Conservation (phyloP, 1,284 basidiomycete genomes). For the Cryptococcus jaspeensis region DNA sequence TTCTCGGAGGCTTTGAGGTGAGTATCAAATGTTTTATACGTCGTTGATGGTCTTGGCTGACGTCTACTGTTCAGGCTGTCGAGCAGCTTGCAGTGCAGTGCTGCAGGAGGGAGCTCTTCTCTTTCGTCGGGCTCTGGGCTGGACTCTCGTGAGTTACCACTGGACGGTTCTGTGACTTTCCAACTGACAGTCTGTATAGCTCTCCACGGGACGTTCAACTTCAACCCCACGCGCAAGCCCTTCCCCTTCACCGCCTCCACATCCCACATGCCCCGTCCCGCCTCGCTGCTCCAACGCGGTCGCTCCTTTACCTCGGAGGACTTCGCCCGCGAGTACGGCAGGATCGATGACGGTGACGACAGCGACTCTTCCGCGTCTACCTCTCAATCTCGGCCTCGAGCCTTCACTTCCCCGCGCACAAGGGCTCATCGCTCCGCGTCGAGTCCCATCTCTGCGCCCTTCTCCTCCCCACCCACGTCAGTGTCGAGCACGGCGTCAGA, state of each 20-base stretch:
- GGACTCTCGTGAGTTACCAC: too few species aligned
- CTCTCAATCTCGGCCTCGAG: not conserved
- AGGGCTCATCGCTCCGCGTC: slow-evolving; percentile 19
- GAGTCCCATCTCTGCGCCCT: slow-evolving; percentile 12
- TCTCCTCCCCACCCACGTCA: slow-evolving; percentile 19
- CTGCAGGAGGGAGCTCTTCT: not conserved
- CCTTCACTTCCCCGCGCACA: slow-evolving; percentile 2
- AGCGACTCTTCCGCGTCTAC: not conserved
- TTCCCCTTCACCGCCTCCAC: slow-evolving; percentile 8
- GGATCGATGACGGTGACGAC: slow-evolving; percentile 7
- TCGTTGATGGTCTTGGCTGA: not conserved
- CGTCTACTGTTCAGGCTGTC: slow-evolving; percentile 20
- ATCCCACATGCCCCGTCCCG: slow-evolving; percentile 18
- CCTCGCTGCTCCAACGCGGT: slow-evolving; percentile 40
- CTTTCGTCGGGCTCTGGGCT: too few species aligned
- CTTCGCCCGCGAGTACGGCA: slow-evolving; percentile 18
- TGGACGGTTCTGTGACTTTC: too few species aligned
- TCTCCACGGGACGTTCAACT: slow-evolving; percentile 29
- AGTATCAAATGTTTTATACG: slow-evolving; percentile 1
- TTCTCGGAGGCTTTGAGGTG: slow-evolving; percentile 33
- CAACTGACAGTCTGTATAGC: slow-evolving; percentile 8
- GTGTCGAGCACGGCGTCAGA: slow-evolving; percentile 10
- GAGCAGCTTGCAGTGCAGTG: slow-evolving; percentile 25
- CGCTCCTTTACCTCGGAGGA: slow-evolving; percentile 39
- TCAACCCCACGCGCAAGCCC: slow-evolving; percentile 19